phyloP scores from a whole-genome alignment of 1,139 yeast species.

The Nakaseomyces kungkrabaensis region DNA sequence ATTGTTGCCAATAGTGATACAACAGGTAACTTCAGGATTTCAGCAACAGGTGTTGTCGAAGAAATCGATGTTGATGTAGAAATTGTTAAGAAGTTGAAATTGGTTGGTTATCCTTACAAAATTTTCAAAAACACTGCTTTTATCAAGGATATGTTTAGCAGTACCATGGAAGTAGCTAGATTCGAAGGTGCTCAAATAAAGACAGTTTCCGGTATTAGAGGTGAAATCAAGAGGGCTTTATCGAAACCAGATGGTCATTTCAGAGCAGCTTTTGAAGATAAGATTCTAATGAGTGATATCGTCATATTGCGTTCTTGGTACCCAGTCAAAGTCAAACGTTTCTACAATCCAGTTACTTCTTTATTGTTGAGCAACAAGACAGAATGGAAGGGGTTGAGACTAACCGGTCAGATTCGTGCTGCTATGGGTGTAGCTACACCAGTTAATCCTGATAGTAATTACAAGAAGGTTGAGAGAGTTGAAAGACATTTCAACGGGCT shows the following conservation, averaged over 20 bases:
- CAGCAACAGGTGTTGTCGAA: constrained; percentile 96
- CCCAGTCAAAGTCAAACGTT: constrained; percentile 81
- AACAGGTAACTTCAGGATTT: constrained; percentile 84
- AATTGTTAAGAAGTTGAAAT: constrained; percentile 88
- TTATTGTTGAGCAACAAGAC: constrained; percentile 61
- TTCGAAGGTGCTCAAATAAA: constrained; percentile 96
- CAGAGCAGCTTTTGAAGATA: constrained; percentile 98
- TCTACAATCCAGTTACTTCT: constrained; percentile 94
- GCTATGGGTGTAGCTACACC: constrained; percentile 62
- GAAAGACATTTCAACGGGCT: constrained; percentile 82
- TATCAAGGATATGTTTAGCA: constrained; percentile 89
- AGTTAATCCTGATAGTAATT: constrained; percentile 54
- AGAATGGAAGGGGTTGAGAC: constrained; percentile 93
- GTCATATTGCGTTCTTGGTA: constrained; percentile 93
- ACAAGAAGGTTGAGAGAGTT: constrained; percentile 73
- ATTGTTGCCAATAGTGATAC: constrained; percentile 75
- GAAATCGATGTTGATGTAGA: constrained; percentile 83
- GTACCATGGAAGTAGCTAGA: constrained; percentile 89
- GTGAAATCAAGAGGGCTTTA: constrained; percentile 92
- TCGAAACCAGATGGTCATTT: constrained; percentile 94
- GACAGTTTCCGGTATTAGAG: constrained; percentile 94
- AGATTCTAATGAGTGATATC: constrained; percentile 79
- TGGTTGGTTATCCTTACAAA: constrained; percentile 91
- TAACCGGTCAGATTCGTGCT: constrained; percentile 89
- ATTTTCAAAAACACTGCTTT: constrained; percentile 94